Evolutionary conservation across 495 filamentous ascomycete genomes (phyloP).

Genomic region (Zalerion maritima): DNA sequence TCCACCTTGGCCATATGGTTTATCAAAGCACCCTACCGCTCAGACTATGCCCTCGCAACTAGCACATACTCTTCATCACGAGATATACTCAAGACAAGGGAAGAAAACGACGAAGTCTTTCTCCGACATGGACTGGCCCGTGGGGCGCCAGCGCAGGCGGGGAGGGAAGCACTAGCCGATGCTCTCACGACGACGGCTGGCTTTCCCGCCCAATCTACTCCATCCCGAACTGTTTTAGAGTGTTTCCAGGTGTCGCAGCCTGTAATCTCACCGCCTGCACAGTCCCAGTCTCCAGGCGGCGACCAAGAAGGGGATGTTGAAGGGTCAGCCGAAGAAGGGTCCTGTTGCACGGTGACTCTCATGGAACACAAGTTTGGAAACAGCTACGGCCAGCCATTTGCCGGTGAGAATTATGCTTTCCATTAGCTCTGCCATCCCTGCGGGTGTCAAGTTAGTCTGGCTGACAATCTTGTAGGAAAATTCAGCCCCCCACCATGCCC

Average conservation of each 20-base stretch:
- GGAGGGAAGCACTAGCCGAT: too few species aligned
- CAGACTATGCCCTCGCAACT: too few species aligned
- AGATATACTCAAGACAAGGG: too few species aligned
- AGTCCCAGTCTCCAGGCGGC: conserved; percentile 21
- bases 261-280: conserved; percentile 32
- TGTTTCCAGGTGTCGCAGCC: conserved; percentile 60
- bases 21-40: too few species aligned
- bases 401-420: too few species aligned
- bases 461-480: conserved; percentile 34
- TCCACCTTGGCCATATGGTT: too few species aligned
- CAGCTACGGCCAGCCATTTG: conserved; percentile 67
- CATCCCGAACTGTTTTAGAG: conserved; percentile 31
- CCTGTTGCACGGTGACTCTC: conserved; percentile 39
- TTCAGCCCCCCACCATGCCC: conserved; percentile 55
- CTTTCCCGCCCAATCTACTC: too few species aligned
- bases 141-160: too few species aligned
- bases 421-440: neutral
- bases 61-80: too few species aligned
- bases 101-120: too few species aligned
- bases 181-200: too few species aligned
- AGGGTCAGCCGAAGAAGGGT: conserved; percentile 10
- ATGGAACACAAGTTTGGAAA: conserved; percentile 62
- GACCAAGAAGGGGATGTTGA: conserved; percentile 10
- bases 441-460: neutral
- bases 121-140: too few species aligned